A percentile compares a stretch with the other conserved stretches of the same genome.
Evolutionary conservation across 371 early-diverging fungal species (phyloP).

Genomic region (Actinomortierella wolfii): DNA sequence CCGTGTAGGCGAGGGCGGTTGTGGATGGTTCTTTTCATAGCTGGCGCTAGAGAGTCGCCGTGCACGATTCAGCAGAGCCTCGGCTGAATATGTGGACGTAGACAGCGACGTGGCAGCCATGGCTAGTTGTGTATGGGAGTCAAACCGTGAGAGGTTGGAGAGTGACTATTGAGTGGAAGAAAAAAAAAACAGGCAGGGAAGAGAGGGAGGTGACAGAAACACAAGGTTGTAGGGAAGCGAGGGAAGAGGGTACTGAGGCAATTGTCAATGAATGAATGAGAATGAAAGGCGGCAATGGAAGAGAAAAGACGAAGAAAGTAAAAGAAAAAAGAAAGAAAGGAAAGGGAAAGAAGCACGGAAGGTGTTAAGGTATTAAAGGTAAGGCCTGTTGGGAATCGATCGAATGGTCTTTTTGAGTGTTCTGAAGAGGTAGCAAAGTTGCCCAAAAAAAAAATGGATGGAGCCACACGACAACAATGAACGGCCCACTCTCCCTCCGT

Average conservation of each 20-base stretch:
- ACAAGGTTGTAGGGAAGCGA: too few relatives aligned
- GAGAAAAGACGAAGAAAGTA: neutral
- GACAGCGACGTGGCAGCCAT: constrained; percentile 12
- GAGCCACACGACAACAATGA: neutral
- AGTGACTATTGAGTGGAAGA: too few relatives aligned
- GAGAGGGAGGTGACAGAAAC: too few relatives aligned
- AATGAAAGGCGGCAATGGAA: neutral
- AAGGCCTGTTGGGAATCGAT: too few relatives aligned
- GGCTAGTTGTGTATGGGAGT: constrained; percentile 1
- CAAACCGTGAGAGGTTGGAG: neutral
- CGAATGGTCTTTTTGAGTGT: too few relatives aligned
- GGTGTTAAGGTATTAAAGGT: neutral
- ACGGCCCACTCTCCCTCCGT: neutral
- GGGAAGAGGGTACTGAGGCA: too few relatives aligned
- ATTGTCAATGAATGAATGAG: too few relatives aligned
- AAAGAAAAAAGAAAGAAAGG: neutral
- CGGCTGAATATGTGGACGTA: constrained; percentile 22
- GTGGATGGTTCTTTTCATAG: constrained; percentile 11
- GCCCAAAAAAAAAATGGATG: neutral
- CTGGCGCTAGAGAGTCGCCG: constrained; percentile 30
- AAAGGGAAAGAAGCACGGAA: neutral
- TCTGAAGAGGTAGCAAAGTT: neutral
- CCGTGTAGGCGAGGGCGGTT: constrained; percentile 8
- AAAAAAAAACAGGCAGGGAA: neutral
- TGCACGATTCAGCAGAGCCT: constrained; percentile 35